Percentiles rank a stretch among this genome's conserved stretches.
Conservation (phyloP, 306 rosid genomes). For the Gastrolobium villosum region DNA sequence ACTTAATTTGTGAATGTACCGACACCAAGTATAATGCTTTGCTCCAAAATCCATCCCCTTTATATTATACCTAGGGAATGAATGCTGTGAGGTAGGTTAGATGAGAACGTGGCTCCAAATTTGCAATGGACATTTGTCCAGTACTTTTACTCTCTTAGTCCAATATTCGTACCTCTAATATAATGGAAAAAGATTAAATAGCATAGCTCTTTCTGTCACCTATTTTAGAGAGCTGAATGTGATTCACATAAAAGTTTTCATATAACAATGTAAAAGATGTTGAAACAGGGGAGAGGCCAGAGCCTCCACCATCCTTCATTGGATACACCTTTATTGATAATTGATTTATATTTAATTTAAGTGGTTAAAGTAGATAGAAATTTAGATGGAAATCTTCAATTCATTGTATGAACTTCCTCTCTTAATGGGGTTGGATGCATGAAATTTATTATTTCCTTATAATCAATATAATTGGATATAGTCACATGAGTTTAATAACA, state of each 20-base stretch:
- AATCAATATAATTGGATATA: not conserved
- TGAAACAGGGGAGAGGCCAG: slow-evolving; percentile 1
- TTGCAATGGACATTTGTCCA: not conserved
- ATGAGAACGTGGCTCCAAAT: not conserved
- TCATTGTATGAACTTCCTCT: slow-evolving; percentile 14
- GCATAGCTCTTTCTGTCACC: not conserved
- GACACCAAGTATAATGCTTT: not conserved
- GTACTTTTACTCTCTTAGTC: not conserved
- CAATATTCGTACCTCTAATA: not conserved
- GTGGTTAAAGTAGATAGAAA: slow-evolving; percentile 34
- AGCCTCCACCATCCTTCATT: slow-evolving; percentile 8
- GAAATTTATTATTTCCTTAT: slow-evolving; percentile 34
- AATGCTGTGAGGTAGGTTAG: not conserved
- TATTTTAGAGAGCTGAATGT: not conserved
- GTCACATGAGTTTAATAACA: not conserved
- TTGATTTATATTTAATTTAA: slow-evolving; percentile 30
- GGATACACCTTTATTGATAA: slow-evolving; percentile 29
- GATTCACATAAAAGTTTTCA: slow-evolving; percentile 7
- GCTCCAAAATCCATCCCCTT: not conserved
- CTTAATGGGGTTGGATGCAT: slow-evolving; percentile 32
- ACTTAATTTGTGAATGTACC: not conserved
- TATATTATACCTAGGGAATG: not conserved
- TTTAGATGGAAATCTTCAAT: slow-evolving; percentile 23
- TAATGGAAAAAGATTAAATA: not conserved
- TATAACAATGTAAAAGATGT: not conserved